Percentiles rank a stretch among this genome's conserved stretches.
phyloP scores from a whole-genome alignment of 108 stramenopile genomes.

The Aurantiochytrium sp. region DNA sequence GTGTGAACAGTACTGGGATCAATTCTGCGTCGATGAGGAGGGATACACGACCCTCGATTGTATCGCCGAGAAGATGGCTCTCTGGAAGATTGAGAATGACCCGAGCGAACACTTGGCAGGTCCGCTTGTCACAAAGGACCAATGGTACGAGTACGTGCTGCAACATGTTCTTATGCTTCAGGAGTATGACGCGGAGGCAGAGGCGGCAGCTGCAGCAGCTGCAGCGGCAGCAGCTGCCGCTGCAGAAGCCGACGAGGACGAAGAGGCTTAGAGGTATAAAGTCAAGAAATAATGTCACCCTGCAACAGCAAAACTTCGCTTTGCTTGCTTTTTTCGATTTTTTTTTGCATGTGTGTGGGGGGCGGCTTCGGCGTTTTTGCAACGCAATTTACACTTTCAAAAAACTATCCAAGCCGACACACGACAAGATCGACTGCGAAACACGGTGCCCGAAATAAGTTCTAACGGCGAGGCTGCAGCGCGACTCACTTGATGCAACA shows the following conservation, averaged over 20 bases:
- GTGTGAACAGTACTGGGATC: not conserved
- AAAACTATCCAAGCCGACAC: too few species aligned
- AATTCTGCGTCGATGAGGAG: not conserved
- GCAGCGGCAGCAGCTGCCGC: not conserved
- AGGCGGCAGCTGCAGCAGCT: not conserved
- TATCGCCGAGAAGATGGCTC: not conserved
- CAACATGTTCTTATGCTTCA: not conserved
- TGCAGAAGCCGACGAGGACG: not conserved
- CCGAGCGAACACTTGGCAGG: not conserved
- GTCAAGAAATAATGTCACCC: too few species aligned
- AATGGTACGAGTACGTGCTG: constrained; percentile 6
- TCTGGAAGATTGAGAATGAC: not conserved
- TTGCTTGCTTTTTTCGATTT: too few species aligned
- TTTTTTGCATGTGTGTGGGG: too few species aligned
- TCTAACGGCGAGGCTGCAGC: too few species aligned
- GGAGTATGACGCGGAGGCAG: not conserved
- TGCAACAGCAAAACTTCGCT: too few species aligned
- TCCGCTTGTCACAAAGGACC: not conserved
- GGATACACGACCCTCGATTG: not conserved
- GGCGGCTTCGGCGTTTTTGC: too few species aligned
- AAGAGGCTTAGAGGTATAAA: not conserved
- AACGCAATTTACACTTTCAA: too few species aligned
- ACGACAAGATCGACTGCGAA: too few species aligned
- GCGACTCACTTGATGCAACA: too few species aligned
- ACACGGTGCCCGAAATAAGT: too few species aligned